These are phyloP conservation scores for Talaromyces pinophilus DNA, from an alignment of 2,329 filamentous ascomycete genomes.

Conservation along the genomic window DNA sequence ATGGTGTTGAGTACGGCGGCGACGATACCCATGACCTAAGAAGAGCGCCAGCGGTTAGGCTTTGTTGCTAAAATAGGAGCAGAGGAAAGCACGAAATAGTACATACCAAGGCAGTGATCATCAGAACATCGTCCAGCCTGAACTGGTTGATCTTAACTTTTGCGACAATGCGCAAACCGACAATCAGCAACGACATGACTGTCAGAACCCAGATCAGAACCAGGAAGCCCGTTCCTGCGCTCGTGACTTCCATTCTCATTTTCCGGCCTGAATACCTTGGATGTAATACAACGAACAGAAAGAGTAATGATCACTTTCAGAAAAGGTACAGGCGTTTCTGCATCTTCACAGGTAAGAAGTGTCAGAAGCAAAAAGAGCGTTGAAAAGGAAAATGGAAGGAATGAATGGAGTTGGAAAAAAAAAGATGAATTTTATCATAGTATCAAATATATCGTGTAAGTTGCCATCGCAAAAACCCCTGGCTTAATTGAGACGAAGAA, in stretches of 20 bases:
- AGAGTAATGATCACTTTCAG: not conserved
- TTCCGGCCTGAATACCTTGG: not conserved
- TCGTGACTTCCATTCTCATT: not conserved
- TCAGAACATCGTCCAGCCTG: constrained; percentile 15
- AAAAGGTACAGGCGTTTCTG: not conserved
- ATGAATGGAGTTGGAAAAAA: not conserved
- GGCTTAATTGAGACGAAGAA: not conserved
- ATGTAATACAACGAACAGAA: not conserved
- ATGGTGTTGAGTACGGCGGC: not conserved
- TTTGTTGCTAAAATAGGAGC: constrained; percentile 8
- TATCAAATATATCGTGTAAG: not conserved
- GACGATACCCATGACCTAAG: constrained; percentile 1
- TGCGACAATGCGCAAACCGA: constrained; percentile 13
- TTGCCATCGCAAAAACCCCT: not conserved
- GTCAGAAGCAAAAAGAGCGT: not conserved
- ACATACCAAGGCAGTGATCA: constrained; percentile 17
- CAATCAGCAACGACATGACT: not conserved
- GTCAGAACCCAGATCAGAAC: constrained; percentile 15
- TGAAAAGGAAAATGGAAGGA: not conserved
- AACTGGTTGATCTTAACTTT: constrained; percentile 18
- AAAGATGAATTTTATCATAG: not conserved
- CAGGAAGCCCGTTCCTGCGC: not conserved
- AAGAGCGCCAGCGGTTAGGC: not conserved
- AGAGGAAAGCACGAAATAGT: constrained; percentile 19
- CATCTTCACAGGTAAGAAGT: not conserved